Percentiles rank a stretch among this genome's conserved stretches.
Evolutionary conservation across 257 asterid species (phyloP).

Genomic region (Nicotiana obtusifolia): DNA sequence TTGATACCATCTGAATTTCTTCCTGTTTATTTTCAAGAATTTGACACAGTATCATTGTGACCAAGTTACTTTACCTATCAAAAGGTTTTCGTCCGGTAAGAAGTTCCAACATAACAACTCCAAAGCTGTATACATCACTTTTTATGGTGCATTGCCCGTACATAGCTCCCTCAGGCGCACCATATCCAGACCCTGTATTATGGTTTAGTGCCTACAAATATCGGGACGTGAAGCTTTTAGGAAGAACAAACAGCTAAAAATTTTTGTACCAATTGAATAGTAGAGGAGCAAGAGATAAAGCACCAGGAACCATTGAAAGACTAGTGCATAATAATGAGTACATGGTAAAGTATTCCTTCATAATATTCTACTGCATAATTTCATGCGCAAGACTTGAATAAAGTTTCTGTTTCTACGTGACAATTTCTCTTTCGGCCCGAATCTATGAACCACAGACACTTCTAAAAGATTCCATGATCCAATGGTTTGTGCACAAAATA

Average conservation of each 20-base stretch:
- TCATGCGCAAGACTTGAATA: background rate
- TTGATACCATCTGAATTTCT: background rate
- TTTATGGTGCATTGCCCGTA: conserved; percentile 65
- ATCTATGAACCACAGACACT: background rate
- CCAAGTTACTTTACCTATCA: conserved; percentile 37
- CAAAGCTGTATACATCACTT: conserved; percentile 73
- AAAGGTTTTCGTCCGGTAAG: conserved; percentile 63
- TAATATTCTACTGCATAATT: background rate
- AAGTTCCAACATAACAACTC: conserved; percentile 74
- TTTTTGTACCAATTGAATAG: background rate
- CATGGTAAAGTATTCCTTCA: background rate
- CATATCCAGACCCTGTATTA: conserved; percentile 56
- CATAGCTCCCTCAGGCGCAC: conserved; percentile 91
- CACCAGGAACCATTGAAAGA: background rate
- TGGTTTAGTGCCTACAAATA: conserved; percentile 60
- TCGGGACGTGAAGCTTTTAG: background rate
- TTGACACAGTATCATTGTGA: conserved; percentile 1
- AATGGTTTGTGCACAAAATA: background rate
- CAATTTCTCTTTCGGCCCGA: background rate
- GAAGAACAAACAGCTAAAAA: conserved; percentile 18
- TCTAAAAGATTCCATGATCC: background rate
- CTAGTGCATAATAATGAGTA: background rate
- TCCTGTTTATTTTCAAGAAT: background rate
- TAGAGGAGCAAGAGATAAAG: background rate
- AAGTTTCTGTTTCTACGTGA: background rate